These are phyloP conservation scores for Saccharomycopsis amapae DNA, from an alignment of 805 yeast genomes.

Conservation along the genomic window DNA sequence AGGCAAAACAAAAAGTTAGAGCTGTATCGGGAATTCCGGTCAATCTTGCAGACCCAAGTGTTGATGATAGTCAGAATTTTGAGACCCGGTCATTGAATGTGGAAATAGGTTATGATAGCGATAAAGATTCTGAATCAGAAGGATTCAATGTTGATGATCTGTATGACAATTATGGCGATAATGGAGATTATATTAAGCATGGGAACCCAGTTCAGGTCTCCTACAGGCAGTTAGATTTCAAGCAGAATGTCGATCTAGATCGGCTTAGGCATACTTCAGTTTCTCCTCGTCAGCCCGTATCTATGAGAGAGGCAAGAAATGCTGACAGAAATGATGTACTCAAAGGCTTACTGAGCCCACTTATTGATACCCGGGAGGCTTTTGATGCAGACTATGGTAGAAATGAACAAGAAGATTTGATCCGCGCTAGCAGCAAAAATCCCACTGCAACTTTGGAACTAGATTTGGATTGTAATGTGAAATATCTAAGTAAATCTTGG, in stretches of 20 bases:
- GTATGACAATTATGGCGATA: not conserved
- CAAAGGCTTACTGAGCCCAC: constrained; percentile 5
- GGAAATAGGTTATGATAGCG: no score
- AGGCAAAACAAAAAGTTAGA: constrained; percentile 4
- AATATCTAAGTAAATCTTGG: constrained; percentile 74
- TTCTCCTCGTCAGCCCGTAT: no score
- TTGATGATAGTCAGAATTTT: no score
- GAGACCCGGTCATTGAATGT: not conserved
- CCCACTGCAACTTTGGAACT: constrained; percentile 80
- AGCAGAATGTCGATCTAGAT: no score
- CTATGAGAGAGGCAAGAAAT: not conserved
- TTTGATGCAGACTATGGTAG: constrained; percentile 1
- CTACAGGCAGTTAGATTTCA: no score
- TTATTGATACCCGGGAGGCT: constrained; percentile 2
- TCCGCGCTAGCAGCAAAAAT: constrained; percentile 57
- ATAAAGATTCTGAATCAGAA: no score
- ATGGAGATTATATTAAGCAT: no score
- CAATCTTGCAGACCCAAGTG: not conserved
- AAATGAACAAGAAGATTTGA: constrained; percentile 38
- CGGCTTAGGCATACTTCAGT: no score
- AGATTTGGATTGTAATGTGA: constrained; percentile 71
- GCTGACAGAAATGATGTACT: constrained; percentile 3
- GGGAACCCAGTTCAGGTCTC: no score
- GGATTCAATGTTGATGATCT: no score
- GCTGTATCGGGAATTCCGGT: not conserved